These are phyloP conservation scores for Canavalia gladiata DNA, from an alignment of 306 rosid species.

Conservation along the genomic window DNA sequence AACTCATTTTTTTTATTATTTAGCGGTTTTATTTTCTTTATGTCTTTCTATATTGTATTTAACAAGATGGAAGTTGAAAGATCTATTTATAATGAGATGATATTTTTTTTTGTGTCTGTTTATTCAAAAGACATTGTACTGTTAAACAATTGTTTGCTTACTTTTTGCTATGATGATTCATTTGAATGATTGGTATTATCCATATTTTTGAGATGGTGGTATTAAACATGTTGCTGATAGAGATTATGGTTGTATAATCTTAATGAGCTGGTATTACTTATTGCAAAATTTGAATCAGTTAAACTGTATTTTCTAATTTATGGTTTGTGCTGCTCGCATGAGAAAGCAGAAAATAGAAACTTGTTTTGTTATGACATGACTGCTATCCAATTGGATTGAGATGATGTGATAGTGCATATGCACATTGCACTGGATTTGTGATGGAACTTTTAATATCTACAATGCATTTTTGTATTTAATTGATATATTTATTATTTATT, in stretches of 20 bases:
- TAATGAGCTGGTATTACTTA: neutral
- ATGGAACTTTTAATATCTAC: constrained; percentile 20
- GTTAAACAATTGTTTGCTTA: neutral
- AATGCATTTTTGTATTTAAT: neutral
- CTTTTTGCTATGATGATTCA: neutral
- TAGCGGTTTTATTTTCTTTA: neutral
- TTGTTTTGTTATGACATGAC: neutral
- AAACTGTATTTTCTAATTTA: neutral
- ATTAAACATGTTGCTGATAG: neutral
- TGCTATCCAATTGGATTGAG: constrained; percentile 5
- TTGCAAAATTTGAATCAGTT: constrained; percentile 9
- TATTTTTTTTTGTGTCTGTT: neutral
- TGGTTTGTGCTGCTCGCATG: constrained; percentile 9
- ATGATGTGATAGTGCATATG: neutral
- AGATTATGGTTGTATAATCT: neutral
- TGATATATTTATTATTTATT: neutral
- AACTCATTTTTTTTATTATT: neutral
- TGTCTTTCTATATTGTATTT: neutral
- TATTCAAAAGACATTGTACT: neutral
- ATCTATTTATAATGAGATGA: constrained; percentile 7
- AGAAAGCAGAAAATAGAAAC: constrained; percentile 18
- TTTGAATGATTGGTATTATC: constrained; percentile 1
- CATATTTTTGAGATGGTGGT: constrained; percentile 32
- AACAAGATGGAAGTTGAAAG: neutral
- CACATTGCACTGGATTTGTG: neutral